Evolutionary conservation across 2,329 filamentous ascomycete species (phyloP).

Genomic region (Fusarium paranaense): DNA sequence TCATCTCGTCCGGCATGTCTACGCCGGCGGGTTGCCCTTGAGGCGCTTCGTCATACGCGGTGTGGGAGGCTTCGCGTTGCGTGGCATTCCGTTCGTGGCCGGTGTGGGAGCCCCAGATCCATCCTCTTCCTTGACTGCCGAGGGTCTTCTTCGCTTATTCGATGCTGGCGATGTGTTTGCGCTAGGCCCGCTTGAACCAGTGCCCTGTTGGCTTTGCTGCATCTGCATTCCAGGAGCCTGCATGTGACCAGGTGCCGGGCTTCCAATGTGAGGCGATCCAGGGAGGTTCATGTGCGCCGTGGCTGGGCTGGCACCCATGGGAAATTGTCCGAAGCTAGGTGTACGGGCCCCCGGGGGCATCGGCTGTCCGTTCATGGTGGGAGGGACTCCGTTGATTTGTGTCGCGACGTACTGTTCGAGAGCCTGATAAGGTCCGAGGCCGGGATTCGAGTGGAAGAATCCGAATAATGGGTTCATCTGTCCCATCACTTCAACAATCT

Average conservation of each 20-base stretch:
- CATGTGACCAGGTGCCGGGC: conserved; percentile 71
- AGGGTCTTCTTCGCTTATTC: conserved; percentile 69
- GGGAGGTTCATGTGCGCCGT: conserved; percentile 70
- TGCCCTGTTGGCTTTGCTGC: conserved; percentile 76
- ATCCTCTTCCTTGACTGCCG: conserved; percentile 68
- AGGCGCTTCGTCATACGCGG: conserved; percentile 68
- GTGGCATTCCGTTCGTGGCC: conserved; percentile 60
- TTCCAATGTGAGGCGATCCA: conserved; percentile 70
- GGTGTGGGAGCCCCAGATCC: conserved; percentile 63
- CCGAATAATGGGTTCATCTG: conserved; percentile 74
- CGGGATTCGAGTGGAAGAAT: conserved; percentile 67
- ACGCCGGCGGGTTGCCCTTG: conserved; percentile 59
- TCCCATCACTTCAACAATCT: conserved; percentile 75
- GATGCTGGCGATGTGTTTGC: conserved; percentile 74
- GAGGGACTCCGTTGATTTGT: conserved; percentile 56
- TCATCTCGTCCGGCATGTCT: conserved; percentile 15
- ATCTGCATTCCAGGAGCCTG: conserved; percentile 75
- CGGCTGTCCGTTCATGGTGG: conserved; percentile 61
- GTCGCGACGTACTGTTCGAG: conserved; percentile 69
- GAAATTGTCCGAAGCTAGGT: conserved; percentile 68
- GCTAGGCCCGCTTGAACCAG: conserved; percentile 73
- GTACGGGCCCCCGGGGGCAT: conserved; percentile 64
- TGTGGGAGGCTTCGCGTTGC: conserved; percentile 67
- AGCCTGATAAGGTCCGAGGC: conserved; percentile 66
- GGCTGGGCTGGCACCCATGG: conserved; percentile 70